Evolutionary conservation across 192 early-diverging fungal species (phyloP), one percentile per base, ranked within the genome.

Genomic region (Phycomyces nitens): DNA sequence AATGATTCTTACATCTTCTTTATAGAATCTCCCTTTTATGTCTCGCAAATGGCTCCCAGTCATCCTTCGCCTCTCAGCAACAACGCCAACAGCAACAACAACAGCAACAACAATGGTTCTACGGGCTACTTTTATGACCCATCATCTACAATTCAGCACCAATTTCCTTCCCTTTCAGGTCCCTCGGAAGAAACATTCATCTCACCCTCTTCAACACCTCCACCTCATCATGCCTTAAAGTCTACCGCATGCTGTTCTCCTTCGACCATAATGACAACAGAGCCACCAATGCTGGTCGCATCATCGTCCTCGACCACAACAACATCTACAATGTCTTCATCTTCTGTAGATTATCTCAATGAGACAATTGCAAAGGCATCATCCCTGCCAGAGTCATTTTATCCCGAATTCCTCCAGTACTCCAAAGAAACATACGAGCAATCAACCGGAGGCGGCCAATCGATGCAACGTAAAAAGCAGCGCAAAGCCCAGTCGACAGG

Each of bases 381-480:
- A 18, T 62, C 72, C 49, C 47, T 71, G 40, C 70, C 70, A 22
- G 70, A 71, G 20, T 65, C 64, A 34, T 71, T 71, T 23, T 71
- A 71, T 51, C 70, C 70, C 9, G 70, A 71, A 56, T 71, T 71
- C 52, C 26, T 66, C 29, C 70, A 71, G 41, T 71, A 71, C 56
- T 66, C 64, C n/a, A 71, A 71, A 21, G 70, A 71, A 41, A 23
- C 71, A 26, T 68, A 68, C 29, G 66, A 73, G 24, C 66, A 73
- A 54, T 73, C 65, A 27, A 73, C 66, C 16, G 56, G 56, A 23
- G n/a, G 26, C 11, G 62, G 62, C 14, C 44, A 47, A 11, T 14
- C 44, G 18, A 34, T 55, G 9, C 42, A 58, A 41, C 64, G 55
- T 51, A 58, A 58, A 44, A 66, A 66, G 20, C 64, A 66, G 41